phyloP scores from a whole-genome alignment of 2,329 filamentous ascomycete species.

The Fusarium tjaetaba region DNA sequence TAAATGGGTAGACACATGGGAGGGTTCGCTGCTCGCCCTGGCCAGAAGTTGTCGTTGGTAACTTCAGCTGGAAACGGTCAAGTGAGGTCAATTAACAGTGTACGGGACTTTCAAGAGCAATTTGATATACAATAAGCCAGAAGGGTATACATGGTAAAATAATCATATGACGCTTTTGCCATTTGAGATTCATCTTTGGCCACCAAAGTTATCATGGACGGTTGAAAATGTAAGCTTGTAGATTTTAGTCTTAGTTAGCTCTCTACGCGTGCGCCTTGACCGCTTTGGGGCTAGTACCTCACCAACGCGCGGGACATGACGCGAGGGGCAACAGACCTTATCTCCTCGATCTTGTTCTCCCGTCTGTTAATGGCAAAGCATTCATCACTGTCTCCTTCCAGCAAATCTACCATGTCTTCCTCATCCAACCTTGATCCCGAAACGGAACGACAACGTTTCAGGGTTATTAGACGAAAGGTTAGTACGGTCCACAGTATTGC shows the following conservation, averaged over 20 bases:
- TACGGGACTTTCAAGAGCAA: neutral
- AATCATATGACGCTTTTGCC: neutral
- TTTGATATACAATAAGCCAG: neutral
- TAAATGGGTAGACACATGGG: no score
- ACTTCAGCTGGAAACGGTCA: no score
- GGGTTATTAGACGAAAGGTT: rapidly evolving
- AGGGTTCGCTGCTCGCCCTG: no score
- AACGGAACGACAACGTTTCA: neutral
- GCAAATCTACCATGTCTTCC: neutral
- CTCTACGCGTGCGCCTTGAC: neutral
- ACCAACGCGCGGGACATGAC: neutral
- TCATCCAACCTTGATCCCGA: neutral
- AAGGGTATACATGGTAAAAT: neutral
- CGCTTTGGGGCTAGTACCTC: neutral
- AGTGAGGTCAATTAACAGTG: neutral
- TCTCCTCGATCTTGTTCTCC: neutral
- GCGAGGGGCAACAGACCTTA: neutral
- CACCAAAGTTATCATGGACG: neutral
- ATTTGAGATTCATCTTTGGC: neutral
- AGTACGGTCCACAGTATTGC: rapidly evolving
- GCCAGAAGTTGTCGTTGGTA: no score
- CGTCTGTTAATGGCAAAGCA: neutral
- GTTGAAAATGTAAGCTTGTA: no score
- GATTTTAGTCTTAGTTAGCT: neutral
- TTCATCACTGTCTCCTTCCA: neutral